Evolutionary conservation across 2,329 filamentous ascomycete species (phyloP).

Genomic region (Colletotrichum sublineola): DNA sequence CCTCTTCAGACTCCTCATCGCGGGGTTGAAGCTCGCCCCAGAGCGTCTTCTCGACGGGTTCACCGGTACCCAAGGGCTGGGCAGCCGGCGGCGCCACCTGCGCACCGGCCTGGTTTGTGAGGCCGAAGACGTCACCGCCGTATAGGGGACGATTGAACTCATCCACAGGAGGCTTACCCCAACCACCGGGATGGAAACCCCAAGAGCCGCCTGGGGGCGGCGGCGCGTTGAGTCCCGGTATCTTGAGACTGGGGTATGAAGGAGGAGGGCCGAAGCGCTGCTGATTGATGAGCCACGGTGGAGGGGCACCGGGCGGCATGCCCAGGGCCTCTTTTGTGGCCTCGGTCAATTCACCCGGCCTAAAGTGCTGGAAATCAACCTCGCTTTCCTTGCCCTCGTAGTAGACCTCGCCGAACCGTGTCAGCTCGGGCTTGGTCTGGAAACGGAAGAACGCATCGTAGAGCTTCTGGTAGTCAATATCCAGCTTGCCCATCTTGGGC

Average conservation of each 20-base stretch:
- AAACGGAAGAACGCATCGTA: constrained; percentile 99
- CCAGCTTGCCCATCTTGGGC: constrained; percentile 95
- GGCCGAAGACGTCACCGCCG: constrained; percentile 94
- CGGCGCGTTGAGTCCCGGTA: constrained; percentile 93
- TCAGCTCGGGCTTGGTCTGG: constrained; percentile 94
- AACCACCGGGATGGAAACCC: constrained; percentile 96
- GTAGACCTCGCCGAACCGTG: constrained; percentile 97
- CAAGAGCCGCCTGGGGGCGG: constrained; percentile 90
- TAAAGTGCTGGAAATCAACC: constrained; percentile 90
- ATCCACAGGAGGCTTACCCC: constrained; percentile 95
- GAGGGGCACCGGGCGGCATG: constrained; percentile 92
- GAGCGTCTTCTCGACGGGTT: constrained; percentile 86
- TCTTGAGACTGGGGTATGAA: constrained; percentile 94
- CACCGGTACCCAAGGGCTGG: constrained; percentile 65
- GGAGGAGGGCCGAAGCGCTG: constrained; percentile 94
- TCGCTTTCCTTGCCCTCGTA: constrained; percentile 99
- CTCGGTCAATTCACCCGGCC: constrained; percentile 90
- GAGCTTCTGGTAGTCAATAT: constrained; percentile 98
- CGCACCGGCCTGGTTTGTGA: constrained; percentile 64
- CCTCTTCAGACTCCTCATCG: constrained; percentile 81
- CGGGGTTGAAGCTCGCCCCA: constrained; percentile 93
- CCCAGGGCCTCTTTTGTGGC: constrained; percentile 92
- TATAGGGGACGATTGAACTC: constrained; percentile 93
- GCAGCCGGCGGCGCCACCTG: constrained; percentile 50
- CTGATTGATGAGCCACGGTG: constrained; percentile 97